Evolutionary conservation across 164 flowering plant genomes (phyloP).

Genomic region (Piper longum): DNA sequence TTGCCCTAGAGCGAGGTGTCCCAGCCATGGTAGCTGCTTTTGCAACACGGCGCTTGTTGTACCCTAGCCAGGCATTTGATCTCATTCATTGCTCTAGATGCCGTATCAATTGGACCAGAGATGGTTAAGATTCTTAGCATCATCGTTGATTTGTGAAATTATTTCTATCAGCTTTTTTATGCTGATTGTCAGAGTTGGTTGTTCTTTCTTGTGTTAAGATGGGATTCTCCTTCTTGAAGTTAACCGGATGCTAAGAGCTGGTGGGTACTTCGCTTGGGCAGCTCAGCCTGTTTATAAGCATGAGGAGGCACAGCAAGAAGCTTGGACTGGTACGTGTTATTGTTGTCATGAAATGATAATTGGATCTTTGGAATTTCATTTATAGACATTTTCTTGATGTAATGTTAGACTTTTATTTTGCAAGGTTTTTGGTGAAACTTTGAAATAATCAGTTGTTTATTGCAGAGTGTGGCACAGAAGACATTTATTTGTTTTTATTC

Average conservation of each 20-base stretch:
- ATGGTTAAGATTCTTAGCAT: slow-evolving; percentile 25
- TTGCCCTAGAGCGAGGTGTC: slow-evolving; percentile 61
- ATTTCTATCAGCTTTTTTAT: neutral
- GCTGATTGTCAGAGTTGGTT: neutral
- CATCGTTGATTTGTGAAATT: neutral
- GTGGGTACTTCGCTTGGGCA: slow-evolving; percentile 91
- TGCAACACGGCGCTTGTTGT: slow-evolving; percentile 38
- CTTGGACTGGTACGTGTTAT: slow-evolving; percentile 53
- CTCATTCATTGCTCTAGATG: slow-evolving; percentile 59
- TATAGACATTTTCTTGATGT: too few species aligned
- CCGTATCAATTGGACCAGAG: slow-evolving; percentile 54
- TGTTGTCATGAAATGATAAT: neutral
- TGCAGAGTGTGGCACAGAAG: neutral
- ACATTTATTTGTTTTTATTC: too few species aligned
- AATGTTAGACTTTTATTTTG: too few species aligned
- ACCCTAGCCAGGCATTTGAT: slow-evolving; percentile 65
- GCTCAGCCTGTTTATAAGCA: slow-evolving; percentile 89
- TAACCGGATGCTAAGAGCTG: slow-evolving; percentile 71
- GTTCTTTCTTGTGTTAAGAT: slow-evolving; percentile 21
- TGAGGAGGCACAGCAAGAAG: slow-evolving; percentile 53
- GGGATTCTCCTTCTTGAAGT: slow-evolving; percentile 75
- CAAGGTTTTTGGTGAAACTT: too few species aligned
- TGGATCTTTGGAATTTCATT: neutral
- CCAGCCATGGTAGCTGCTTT: slow-evolving; percentile 59
- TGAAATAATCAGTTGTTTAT: too few species aligned